These are phyloP conservation scores for Allantophomopsis lycopodina DNA, from an alignment of 2,329 filamentous ascomycete genomes.

Conservation along the genomic window DNA sequence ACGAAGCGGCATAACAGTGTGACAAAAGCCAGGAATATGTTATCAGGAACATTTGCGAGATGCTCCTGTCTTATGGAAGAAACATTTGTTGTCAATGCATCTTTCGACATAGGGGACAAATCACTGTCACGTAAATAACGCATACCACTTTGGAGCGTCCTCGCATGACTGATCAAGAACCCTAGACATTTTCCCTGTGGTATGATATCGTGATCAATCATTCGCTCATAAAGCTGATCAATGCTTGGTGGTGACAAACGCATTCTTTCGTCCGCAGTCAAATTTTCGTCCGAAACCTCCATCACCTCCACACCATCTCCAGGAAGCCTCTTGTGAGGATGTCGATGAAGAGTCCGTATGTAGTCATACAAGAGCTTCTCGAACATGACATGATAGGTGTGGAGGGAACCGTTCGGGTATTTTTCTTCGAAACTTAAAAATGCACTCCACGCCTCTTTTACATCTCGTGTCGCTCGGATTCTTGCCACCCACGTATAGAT, in stretches of 20 bases:
- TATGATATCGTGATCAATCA: slow-evolving; percentile 33
- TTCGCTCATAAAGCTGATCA: slow-evolving; percentile 41
- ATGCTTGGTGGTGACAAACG: slow-evolving; percentile 46
- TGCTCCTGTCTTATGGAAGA: slow-evolving; percentile 3
- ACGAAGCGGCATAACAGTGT: slow-evolving; percentile 30
- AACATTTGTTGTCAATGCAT: slow-evolving; percentile 9
- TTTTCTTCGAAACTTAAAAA: slow-evolving; percentile 19
- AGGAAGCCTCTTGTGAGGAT: slow-evolving; percentile 25
- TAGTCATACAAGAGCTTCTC: slow-evolving; percentile 32
- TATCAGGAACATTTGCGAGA: slow-evolving; percentile 11
- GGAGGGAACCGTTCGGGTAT: slow-evolving; percentile 21
- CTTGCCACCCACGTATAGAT: slow-evolving; percentile 34
- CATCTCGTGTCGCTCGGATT: slow-evolving; percentile 43
- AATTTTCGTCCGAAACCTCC: slow-evolving; percentile 40
- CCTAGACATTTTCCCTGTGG: slow-evolving; percentile 35
- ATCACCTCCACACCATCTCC: slow-evolving; percentile 45
- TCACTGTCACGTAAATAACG: slow-evolving; percentile 34
- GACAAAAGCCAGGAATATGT: slow-evolving; percentile 36
- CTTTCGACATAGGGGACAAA: slow-evolving; percentile 6
- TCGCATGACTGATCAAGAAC: slow-evolving; percentile 39
- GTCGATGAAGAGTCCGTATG: slow-evolving; percentile 5
- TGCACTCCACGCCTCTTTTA: slow-evolving; percentile 43
- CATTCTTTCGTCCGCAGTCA: slow-evolving; percentile 50
- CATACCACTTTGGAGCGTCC: slow-evolving; percentile 29
- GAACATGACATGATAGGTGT: slow-evolving; percentile 47